Evolutionary conservation across 139 green algal species (phyloP).

Genomic region (Picochlorum sp.): DNA sequence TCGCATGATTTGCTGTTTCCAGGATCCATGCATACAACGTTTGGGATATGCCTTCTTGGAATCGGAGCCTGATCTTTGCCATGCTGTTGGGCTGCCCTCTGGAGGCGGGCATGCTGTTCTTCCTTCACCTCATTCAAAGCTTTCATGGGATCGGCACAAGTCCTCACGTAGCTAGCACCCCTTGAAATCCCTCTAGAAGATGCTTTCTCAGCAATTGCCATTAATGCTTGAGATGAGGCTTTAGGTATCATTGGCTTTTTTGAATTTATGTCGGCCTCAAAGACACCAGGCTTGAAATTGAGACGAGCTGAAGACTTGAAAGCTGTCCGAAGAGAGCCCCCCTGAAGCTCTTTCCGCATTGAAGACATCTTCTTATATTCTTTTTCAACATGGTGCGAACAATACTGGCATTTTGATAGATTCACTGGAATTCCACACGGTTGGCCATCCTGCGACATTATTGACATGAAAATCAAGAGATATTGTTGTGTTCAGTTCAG

Average conservation of each 20-base stretch:
- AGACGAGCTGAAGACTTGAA: slow-evolving; percentile 10
- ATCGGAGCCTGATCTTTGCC: not conserved
- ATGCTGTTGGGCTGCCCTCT: not conserved
- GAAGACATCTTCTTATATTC: slow-evolving; percentile 20
- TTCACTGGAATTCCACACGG: slow-evolving; percentile 35
- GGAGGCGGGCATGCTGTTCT: not conserved
- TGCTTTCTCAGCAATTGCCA: not conserved
- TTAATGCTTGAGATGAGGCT: not conserved
- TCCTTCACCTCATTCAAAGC: not conserved
- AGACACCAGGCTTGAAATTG: slow-evolving; percentile 9
- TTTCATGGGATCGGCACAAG: slow-evolving; percentile 11
- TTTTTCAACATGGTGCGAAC: slow-evolving; percentile 29
- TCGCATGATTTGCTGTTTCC: not conserved
- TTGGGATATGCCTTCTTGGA: not conserved
- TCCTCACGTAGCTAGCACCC: slow-evolving; percentile 12
- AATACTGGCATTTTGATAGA: slow-evolving; percentile 27
- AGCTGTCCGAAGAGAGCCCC: slow-evolving; percentile 13
- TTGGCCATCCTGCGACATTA: slow-evolving; percentile 30
- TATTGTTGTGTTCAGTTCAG: no score
- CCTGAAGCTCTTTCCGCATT: slow-evolving; percentile 17
- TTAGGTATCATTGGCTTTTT: not conserved
- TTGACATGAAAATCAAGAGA: no score
- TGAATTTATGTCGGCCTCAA: not conserved
- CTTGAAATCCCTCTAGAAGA: slow-evolving; percentile 2
- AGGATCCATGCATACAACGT: not conserved